Conservation (phyloP, 768 basidiomycete species). For the Kwoniella newhampshirensis region DNA sequence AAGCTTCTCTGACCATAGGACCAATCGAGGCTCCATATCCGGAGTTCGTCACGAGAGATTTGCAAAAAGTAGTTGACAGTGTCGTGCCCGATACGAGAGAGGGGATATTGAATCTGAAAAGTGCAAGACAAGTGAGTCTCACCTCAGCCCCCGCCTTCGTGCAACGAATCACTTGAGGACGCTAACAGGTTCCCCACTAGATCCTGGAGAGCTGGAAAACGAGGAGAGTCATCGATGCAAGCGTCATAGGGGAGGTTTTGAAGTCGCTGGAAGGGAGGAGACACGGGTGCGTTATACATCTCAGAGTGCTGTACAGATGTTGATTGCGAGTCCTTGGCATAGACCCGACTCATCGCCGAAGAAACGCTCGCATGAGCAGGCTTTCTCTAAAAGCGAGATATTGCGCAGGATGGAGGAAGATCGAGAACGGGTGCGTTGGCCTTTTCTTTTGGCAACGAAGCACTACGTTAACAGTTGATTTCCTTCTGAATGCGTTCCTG, state of each 20-base stretch:
- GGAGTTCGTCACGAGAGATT: slow-evolving; percentile 72
- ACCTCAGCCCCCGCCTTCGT: neutral
- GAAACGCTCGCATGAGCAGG: slow-evolving; percentile 36
- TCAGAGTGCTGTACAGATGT: too few species aligned
- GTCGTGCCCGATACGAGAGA: slow-evolving; percentile 88
- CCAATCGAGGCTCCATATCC: slow-evolving; percentile 64
- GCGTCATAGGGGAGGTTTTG: slow-evolving; percentile 71
- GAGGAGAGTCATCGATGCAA: slow-evolving; percentile 78
- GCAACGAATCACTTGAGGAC: too few species aligned
- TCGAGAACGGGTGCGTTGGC: slow-evolving; percentile 64
- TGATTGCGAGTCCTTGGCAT: too few species aligned
- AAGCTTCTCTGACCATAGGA: slow-evolving; percentile 38
- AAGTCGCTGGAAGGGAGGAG: slow-evolving; percentile 50
- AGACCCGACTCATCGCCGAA: slow-evolving; percentile 22
- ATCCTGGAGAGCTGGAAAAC: slow-evolving; percentile 88
- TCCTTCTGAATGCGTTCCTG: too few species aligned
- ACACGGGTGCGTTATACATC: slow-evolving; percentile 19
- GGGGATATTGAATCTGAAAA: slow-evolving; percentile 81
- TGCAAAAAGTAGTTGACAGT: slow-evolving; percentile 71
- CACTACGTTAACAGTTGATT: too few species aligned
- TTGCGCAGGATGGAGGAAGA: slow-evolving; percentile 88
- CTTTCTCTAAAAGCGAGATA: slow-evolving; percentile 66
- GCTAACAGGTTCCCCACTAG: too few species aligned
- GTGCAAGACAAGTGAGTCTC: slow-evolving; percentile 73
- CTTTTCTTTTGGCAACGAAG: too few species aligned